Conservation (phyloP, 768 basidiomycete genomes). For the Hericium rajendrae region DNA sequence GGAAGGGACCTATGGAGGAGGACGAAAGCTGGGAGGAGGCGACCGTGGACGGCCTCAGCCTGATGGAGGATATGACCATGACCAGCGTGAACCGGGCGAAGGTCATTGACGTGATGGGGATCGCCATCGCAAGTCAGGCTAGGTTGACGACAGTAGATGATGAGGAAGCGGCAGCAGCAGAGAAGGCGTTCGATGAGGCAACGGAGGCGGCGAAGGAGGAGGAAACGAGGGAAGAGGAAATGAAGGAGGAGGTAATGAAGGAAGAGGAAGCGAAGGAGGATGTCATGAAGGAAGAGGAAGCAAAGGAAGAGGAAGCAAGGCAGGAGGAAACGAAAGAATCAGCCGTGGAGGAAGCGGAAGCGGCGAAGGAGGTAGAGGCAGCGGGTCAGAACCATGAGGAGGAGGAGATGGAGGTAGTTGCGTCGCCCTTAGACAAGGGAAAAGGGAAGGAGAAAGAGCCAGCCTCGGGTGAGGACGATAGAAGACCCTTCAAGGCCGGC, state of each 20-base stretch:
- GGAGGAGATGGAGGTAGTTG: too few relatives aligned
- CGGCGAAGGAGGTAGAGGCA: background rate
- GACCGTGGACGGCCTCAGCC: background rate
- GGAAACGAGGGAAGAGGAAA: too few relatives aligned
- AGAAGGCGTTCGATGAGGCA: background rate
- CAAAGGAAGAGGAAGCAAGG: too few relatives aligned
- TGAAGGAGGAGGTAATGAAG: too few relatives aligned
- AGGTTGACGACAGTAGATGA: slow-evolving; percentile 5
- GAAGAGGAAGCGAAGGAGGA: too few relatives aligned
- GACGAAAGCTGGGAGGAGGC: slow-evolving; percentile 4
- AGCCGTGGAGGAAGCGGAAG: background rate
- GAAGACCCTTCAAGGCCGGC: too few relatives aligned
- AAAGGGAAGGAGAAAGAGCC: too few relatives aligned
- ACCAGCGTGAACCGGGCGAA: slow-evolving; percentile 10
- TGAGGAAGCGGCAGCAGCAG: background rate
- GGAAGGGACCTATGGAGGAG: slow-evolving; percentile 1
- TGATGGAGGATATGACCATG: slow-evolving; percentile 1
- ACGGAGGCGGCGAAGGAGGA: background rate
- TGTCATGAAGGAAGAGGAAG: background rate
- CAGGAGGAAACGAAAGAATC: too few relatives aligned
- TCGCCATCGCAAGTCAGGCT: slow-evolving; percentile 7
- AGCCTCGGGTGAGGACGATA: too few relatives aligned
- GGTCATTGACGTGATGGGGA: slow-evolving; percentile 10
- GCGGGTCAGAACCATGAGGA: too few relatives aligned
- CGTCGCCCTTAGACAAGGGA: too few relatives aligned